A percentile compares a stretch with the other conserved stretches of the same genome.
These are phyloP conservation scores for Leptomonas seymouri DNA, from an alignment of 208 protist genomes.

Conservation along the genomic window DNA sequence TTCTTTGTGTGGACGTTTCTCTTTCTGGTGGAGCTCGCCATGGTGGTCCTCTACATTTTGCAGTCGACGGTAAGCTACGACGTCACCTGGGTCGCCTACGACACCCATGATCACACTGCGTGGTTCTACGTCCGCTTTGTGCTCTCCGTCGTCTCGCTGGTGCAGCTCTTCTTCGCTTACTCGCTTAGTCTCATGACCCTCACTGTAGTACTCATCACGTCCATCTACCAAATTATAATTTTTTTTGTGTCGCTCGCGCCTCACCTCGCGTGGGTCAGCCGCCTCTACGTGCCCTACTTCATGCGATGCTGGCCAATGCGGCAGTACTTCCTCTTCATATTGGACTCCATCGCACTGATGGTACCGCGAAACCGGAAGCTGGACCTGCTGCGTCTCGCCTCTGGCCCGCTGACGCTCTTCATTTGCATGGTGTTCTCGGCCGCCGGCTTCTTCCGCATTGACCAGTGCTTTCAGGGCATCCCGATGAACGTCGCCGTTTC, in stretches of 20 bases:
- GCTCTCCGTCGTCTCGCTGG: conserved; percentile 71
- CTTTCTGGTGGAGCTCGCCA: conserved; percentile 73
- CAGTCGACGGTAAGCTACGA: conserved; percentile 52
- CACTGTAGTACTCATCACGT: conserved; percentile 72
- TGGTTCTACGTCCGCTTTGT: conserved; percentile 73
- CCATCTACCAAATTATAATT: conserved; percentile 81
- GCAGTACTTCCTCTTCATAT: conserved; percentile 87
- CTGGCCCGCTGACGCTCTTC: conserved; percentile 76
- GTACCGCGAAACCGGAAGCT: conserved; percentile 59
- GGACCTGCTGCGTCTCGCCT: conserved; percentile 67
- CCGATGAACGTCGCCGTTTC: conserved; percentile 60
- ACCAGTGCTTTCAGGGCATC: conserved; percentile 73
- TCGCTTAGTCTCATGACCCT: conserved; percentile 74
- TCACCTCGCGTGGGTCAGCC: conserved; percentile 62
- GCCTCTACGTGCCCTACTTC: conserved; percentile 87
- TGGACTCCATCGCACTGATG: conserved; percentile 79
- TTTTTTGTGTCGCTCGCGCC: conserved; percentile 62
- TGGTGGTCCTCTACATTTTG: conserved; percentile 73
- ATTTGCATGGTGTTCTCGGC: conserved; percentile 77
- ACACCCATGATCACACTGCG: conserved; percentile 42
- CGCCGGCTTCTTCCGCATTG: conserved; percentile 69
- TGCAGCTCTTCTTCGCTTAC: conserved; percentile 87
- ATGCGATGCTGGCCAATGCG: conserved; percentile 87
- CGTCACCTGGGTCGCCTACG: conserved; percentile 64
- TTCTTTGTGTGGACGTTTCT: conserved; percentile 80